phyloP scores from a whole-genome alignment of 2,329 filamentous ascomycete species.

The Trichothecium roseum region DNA sequence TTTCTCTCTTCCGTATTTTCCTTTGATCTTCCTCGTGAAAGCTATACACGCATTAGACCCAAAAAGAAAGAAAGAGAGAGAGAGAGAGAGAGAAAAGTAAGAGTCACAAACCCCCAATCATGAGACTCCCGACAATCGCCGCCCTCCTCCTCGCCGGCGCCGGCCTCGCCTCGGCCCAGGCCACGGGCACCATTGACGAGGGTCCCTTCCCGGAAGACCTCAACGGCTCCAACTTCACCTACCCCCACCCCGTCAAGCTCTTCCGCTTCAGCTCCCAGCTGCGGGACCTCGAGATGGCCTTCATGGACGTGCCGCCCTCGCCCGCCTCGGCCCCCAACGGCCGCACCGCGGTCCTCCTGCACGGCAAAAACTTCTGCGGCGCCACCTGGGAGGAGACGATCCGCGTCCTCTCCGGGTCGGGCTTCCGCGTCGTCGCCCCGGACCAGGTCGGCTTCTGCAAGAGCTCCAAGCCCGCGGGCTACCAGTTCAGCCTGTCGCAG shows the following conservation, averaged over 20 bases:
- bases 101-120: too few relatives aligned
- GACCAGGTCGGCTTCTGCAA: constrained; percentile 50
- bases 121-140: constrained; percentile 14
- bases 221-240: constrained; percentile 41
- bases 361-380: constrained; percentile 47
- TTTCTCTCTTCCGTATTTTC: too few relatives aligned
- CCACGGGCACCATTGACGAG: constrained; percentile 20
- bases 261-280: constrained; percentile 37
- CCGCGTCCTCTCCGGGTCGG: constrained; percentile 24
- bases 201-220: constrained; percentile 28
- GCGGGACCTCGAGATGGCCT: constrained; percentile 41
- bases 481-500: constrained; percentile 43
- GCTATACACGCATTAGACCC: too few relatives aligned
- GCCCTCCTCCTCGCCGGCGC: constrained; percentile 10
- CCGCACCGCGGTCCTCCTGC: constrained; percentile 36
- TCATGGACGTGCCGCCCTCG: constrained; percentile 38
- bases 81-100: too few relatives aligned
- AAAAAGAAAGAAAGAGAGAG: too few relatives aligned
- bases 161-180: constrained; percentile 13
- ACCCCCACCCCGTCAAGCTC: constrained; percentile 38
- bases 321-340: constrained; percentile 20
- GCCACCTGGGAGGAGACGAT: constrained; percentile 41
- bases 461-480: constrained; percentile 37
- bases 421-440: constrained; percentile 41
- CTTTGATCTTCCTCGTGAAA: too few relatives aligned